Evolutionary conservation across 1,284 basidiomycete species (phyloP).

Genomic region (Austropuccinia psidii): DNA sequence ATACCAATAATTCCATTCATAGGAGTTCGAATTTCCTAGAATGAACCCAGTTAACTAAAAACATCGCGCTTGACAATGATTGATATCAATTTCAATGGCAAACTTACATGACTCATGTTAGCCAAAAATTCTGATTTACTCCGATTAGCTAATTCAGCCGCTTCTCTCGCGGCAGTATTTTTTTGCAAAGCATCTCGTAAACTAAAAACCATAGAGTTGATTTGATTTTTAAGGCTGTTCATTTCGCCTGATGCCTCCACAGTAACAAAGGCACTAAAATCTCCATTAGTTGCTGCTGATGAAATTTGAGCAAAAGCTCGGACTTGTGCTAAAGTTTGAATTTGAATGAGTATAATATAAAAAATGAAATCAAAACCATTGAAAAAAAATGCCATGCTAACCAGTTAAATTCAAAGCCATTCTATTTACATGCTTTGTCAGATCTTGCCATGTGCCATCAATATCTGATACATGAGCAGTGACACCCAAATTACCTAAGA

Average conservation of each 20-base stretch:
- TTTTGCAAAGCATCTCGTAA: conserved; percentile 95
- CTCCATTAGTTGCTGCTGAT: conserved; percentile 95
- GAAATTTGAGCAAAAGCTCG: conserved; percentile 98
- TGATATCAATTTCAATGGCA: background rate
- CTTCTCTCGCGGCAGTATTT: conserved; percentile 95
- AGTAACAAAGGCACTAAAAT: conserved; percentile 98
- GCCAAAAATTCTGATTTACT: conserved; percentile 81
- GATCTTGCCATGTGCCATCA: conserved; percentile 97
- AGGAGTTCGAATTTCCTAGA: conserved; percentile 75
- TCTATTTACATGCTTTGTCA: conserved; percentile 64
- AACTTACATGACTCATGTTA: conserved; percentile 43
- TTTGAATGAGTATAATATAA: conserved; percentile 37
- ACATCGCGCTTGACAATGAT: background rate
- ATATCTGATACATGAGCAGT: conserved; percentile 96
- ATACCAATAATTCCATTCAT: conserved; percentile 99
- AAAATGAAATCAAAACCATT: conserved; percentile 11
- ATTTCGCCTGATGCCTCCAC: conserved; percentile 98
- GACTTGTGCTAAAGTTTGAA: conserved; percentile 64
- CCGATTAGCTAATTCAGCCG: conserved; percentile 84
- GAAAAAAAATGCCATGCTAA: conserved; percentile 4
- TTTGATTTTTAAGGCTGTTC: conserved; percentile 99
- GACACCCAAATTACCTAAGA: conserved; percentile 69
- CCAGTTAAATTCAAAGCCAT: conserved; percentile 38
- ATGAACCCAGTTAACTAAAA: conserved; percentile 60
- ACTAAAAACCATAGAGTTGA: conserved; percentile 99